These are phyloP conservation scores for Talaromyces sp. DNA, from an alignment of 2,329 filamentous ascomycete genomes.

Conservation along the genomic window DNA sequence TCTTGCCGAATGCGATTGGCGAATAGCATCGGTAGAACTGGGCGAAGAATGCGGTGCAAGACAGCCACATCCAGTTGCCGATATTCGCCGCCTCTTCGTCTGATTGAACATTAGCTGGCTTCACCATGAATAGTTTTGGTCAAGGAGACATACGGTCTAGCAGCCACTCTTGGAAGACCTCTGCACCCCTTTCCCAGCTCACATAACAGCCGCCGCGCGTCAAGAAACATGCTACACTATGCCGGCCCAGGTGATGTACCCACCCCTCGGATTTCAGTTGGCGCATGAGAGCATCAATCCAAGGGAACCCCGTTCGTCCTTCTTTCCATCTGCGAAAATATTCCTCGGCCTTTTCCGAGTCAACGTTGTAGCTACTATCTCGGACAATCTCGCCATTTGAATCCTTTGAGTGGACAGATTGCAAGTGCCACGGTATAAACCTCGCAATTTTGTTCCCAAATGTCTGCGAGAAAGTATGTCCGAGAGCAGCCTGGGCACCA, in stretches of 20 bases:
- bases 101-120: background rate
- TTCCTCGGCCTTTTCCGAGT: constrained; percentile 55
- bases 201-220: constrained; percentile 73
- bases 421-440: constrained; percentile 77
- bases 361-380: constrained; percentile 59
- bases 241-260: constrained; percentile 74
- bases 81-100: constrained; percentile 18
- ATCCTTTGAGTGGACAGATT: constrained; percentile 45
- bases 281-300: constrained; percentile 76
- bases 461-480: constrained; percentile 59
- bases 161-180: constrained; percentile 71
- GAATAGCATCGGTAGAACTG: constrained; percentile 23
- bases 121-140: too few relatives aligned
- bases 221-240: constrained; percentile 76
- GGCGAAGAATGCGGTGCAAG: constrained; percentile 64
- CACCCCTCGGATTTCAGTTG: constrained; percentile 67
- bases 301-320: constrained; percentile 69
- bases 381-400: constrained; percentile 39
- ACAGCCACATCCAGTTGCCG: constrained; percentile 47
- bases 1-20: constrained; percentile 67
- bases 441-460: constrained; percentile 60
- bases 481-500: constrained; percentile 65
- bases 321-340: constrained; percentile 66
- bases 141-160: constrained; percentile 50
- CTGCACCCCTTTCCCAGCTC: constrained; percentile 71